Percentiles rank a stretch among this genome's conserved stretches.
These are phyloP conservation scores for Skeletonema tropicum DNA, from an alignment of 108 stramenopile species.

Conservation along the genomic window DNA sequence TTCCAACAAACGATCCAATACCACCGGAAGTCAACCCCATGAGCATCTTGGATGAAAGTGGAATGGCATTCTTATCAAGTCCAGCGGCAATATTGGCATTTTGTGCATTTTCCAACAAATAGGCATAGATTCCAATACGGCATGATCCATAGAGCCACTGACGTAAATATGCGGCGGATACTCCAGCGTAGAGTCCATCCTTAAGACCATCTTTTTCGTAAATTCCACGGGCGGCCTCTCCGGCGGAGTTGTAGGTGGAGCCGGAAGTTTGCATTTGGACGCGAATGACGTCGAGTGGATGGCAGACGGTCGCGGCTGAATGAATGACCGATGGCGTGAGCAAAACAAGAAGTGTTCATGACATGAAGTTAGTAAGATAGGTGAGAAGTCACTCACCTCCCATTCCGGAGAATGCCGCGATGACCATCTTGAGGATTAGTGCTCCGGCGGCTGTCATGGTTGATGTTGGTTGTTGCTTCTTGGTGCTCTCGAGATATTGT, in stretches of 20 bases:
- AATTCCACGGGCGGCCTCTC: constrained; percentile 52
- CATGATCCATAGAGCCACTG: constrained; percentile 81
- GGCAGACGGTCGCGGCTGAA: constrained; percentile 80
- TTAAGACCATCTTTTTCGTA: constrained; percentile 49
- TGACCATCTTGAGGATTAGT: constrained; percentile 58
- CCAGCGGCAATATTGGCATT: constrained; percentile 54
- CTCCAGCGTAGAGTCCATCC: constrained; percentile 70
- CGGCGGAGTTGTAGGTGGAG: constrained; percentile 28
- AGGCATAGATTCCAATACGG: constrained; percentile 77
- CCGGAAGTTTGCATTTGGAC: constrained; percentile 81
- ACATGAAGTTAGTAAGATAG: no score
- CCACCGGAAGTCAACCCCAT: constrained; percentile 73
- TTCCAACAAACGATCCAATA: constrained; percentile 76
- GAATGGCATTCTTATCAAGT: constrained; percentile 63
- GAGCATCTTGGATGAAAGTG: constrained; percentile 58
- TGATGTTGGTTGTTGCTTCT: constrained; percentile 2
- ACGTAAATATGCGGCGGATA: constrained; percentile 70
- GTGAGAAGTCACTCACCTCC: no score
- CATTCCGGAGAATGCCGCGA: constrained; percentile 76
- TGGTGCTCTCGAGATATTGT: not conserved
- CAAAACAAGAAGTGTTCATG: no score
- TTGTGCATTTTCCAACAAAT: constrained; percentile 66
- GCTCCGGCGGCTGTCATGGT: constrained; percentile 44
- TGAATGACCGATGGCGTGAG: no score
- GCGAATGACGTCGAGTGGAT: constrained; percentile 75